A percentile compares a stretch with the other conserved stretches of the same genome.
Evolutionary conservation across 228 moss, liverwort and hornwort species (phyloP).

Genomic region (Sphagnum magellanicum): DNA sequence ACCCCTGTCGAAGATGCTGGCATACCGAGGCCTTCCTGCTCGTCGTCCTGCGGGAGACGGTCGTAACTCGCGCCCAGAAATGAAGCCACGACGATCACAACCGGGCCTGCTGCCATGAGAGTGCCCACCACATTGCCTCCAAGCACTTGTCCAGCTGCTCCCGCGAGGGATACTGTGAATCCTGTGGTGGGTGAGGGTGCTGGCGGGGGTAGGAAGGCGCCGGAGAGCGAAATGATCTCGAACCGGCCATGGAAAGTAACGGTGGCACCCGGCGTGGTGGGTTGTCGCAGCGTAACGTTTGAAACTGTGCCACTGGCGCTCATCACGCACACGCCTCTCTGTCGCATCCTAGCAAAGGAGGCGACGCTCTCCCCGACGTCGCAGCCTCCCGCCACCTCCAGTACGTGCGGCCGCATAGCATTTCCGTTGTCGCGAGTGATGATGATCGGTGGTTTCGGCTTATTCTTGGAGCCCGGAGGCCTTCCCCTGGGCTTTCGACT

Average conservation of each 20-base stretch:
- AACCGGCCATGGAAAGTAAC: conserved; percentile 92
- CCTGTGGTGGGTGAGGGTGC: conserved; percentile 65
- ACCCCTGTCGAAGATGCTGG: conserved; percentile 9
- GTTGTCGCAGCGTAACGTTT: conserved; percentile 85
- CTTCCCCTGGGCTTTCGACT: conserved; percentile 92
- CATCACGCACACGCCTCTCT: conserved; percentile 85
- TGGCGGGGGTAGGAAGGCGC: conserved; percentile 77
- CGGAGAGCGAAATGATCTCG: conserved; percentile 95
- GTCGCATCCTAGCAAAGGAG: conserved; percentile 64
- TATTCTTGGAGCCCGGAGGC: conserved; percentile 94
- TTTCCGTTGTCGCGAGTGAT: conserved; percentile 89
- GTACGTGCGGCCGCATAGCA: conserved; percentile 86
- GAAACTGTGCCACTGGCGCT: conserved; percentile 92
- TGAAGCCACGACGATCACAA: conserved; percentile 84
- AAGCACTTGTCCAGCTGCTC: conserved; percentile 86
- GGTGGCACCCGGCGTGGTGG: conserved; percentile 74
- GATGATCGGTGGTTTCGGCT: conserved; percentile 90
- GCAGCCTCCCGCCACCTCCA: conserved; percentile 89
- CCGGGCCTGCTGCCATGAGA: conserved; percentile 77
- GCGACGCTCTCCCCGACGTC: conserved; percentile 91
- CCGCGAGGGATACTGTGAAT: conserved; percentile 85
- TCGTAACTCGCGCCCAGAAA: conserved; percentile 80
- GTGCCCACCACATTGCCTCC: conserved; percentile 90
- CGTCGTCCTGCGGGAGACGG: conserved; percentile 78
- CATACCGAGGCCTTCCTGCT: conserved; percentile 27